Percentiles rank a stretch among this genome's conserved stretches.
Conservation (phyloP, 179 eudicot genomes). For the Spinacia oleracea region DNA sequence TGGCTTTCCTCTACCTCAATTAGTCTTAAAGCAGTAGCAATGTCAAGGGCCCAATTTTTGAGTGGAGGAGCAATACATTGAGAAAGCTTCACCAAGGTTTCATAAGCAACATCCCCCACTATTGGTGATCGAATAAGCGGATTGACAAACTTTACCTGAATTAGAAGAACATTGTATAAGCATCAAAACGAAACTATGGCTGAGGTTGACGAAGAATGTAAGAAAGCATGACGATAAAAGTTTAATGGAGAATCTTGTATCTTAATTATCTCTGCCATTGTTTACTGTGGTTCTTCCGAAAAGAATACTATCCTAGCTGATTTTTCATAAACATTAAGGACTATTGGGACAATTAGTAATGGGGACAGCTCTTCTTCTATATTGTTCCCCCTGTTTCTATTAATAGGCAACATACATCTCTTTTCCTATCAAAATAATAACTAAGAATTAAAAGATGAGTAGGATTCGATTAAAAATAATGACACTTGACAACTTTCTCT, state of each 20-base stretch:
- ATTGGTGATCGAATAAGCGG: constrained; percentile 77
- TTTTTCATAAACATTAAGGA: too few species aligned
- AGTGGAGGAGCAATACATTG: constrained; percentile 87
- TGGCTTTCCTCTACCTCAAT: constrained; percentile 55
- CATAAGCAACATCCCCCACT: constrained; percentile 81
- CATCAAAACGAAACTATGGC: not conserved
- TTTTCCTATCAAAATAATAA: too few species aligned
- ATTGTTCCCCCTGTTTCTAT: too few species aligned
- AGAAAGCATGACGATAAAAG: not conserved
- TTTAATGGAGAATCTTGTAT: not conserved
- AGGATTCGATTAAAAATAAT: too few species aligned
- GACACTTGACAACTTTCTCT: too few species aligned
- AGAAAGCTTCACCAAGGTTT: constrained; percentile 81
- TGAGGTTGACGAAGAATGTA: not conserved
- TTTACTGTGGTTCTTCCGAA: too few species aligned
- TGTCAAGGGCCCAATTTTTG: constrained; percentile 85
- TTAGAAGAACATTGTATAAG: constrained; percentile 8
- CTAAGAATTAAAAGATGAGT: too few species aligned
- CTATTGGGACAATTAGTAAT: too few species aligned
- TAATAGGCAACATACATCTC: too few species aligned
- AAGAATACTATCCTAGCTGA: too few species aligned
- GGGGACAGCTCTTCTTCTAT: too few species aligned
- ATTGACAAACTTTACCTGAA: constrained; percentile 80
- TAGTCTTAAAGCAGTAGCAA: constrained; percentile 87
- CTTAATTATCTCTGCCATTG: not conserved